Evolutionary conservation across 2,329 filamentous ascomycete species (phyloP), one percentile per base, ranked within the genome.

Genomic region (Colletotrichum gigasporum): DNA sequence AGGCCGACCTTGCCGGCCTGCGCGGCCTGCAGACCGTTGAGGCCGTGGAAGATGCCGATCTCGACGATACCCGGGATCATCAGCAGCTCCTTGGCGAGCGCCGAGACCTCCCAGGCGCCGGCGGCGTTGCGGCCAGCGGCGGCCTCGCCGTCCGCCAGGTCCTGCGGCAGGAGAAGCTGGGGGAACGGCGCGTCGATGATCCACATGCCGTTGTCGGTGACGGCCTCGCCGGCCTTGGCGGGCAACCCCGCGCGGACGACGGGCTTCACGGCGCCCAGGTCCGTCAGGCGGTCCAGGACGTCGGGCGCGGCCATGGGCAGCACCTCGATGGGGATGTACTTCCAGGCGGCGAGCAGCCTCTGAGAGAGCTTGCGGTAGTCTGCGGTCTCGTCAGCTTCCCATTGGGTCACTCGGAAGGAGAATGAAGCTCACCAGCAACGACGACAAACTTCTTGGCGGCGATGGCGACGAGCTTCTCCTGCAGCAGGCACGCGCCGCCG

Each of bases 401-500:
- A 4, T 32, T 16, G n/a, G 3, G n/a, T 20, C 16, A 24, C 6
- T 24, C 14, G 7, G 10, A 16, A 42, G 26, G n/a, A 9, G 18
- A 12, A 37, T 5, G 10, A 41, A 34, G 24, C 85, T 72, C 78
- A 92, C 90, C 91, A 60, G 93, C 93, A 62, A 96, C 93, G 71
- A 92, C 95, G 67, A 97, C 85, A 73, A 97, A 97, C 74, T 92
- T 92, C 78, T 89, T 91, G 3, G 93, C 91, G 51, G 91, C 87
- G 65, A 93, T 88, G 5, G 94, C 94, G 4, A 99, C 94, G 34
- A 99, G 84, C 83, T 99, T 99, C 81, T 99, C 96, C 78, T 98
- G 96, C 82, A 97, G 97, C 60, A 98, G 81, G 79, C 96, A 99
- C n/a, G 94, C 96, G 63, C 96, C 96, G 51, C 96, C 96, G 57